Evolutionary conservation across 2,329 filamentous ascomycete species (phyloP), one percentile per base, ranked within the genome.

Genomic region (Stachybotrys chlorohalonatus): DNA sequence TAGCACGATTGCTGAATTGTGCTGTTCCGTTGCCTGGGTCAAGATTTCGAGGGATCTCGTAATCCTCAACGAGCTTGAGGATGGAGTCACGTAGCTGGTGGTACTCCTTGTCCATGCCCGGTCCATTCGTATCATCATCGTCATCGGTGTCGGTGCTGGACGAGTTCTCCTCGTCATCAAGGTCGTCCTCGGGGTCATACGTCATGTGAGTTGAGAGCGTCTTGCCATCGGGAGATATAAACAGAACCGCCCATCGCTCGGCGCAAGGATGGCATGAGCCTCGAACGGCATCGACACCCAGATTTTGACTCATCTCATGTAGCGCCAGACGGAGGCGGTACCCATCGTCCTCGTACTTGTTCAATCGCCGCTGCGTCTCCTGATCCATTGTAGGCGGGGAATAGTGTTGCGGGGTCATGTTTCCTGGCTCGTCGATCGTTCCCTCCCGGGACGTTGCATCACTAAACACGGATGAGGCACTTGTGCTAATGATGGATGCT

Each of bases 191-290:
- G 1, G 80, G 79, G 57, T 84, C 89, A 68, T 88, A 90, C 45
- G 78, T 84, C 85, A 90, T 89, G 49, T 85, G 80, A 3, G 84
- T 80, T 7, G 84, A 86, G 47, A 95, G 73, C 52, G 77, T 77
- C 63, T 83, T 84, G 36, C 89, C 89, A 67, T 91, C 84, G 1
- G 83, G 72, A 0, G 87, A 87, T 54, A 95, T 82, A 63, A 92
- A 93, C 8, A 95, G 74, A 7, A 94, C 85, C 5, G 87, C 82
- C 90, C 90, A 95, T 54, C 86, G 79, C 70, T 95, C 90, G 1
- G 86, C 85, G 58, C 89, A 93, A 8, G 90, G 90, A 63, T 94
- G 88, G 54, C 84, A 86, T 13, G 82, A 76, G 24, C 87, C 87
- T 52, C 84, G 82, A 16, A 85, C 76, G 11, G 75, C 79, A 13